These are phyloP conservation scores for Aspergillus brasiliensis DNA, from an alignment of 2,329 filamentous ascomycete species.

Conservation along the genomic window DNA sequence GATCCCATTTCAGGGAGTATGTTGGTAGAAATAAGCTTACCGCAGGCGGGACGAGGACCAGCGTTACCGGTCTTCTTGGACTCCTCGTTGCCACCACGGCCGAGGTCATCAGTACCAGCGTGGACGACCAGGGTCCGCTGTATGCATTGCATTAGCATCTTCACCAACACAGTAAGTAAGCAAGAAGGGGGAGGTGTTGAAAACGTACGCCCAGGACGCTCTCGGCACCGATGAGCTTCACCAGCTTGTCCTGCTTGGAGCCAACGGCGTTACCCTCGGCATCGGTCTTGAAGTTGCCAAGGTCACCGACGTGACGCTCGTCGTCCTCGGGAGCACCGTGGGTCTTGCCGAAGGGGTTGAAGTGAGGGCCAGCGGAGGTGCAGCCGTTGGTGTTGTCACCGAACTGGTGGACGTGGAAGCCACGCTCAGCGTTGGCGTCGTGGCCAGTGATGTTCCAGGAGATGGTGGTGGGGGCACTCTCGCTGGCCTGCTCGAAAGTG, in stretches of 20 bases:
- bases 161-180: not conserved
- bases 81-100: conserved; percentile 87
- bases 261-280: conserved; percentile 87
- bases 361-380: conserved; percentile 97
- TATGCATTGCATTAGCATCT: conserved; percentile 18
- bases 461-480: conserved; percentile 80
- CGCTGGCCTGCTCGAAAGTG: conserved; percentile 88
- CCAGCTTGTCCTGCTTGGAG: conserved; percentile 72
- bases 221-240: conserved; percentile 96
- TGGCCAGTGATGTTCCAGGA: conserved; percentile 90
- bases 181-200: not conserved
- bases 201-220: conserved; percentile 83
- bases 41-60: conserved; percentile 89
- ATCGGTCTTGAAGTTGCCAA: conserved; percentile 97
- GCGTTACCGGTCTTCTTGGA: conserved; percentile 99
- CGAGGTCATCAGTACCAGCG: conserved; percentile 93
- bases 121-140: conserved; percentile 95
- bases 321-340: conserved; percentile 86
- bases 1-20: not conserved
- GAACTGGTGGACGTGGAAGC: conserved; percentile 98
- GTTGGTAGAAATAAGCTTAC: conserved; percentile 53
- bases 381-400: conserved; percentile 99
- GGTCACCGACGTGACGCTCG: conserved; percentile 90
- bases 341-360: conserved; percentile 92
- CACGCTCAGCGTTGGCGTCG: conserved; percentile 93